Base-by-base conservation (phyloP, 345 rosid species). In the Trapa incisa region DNA sequence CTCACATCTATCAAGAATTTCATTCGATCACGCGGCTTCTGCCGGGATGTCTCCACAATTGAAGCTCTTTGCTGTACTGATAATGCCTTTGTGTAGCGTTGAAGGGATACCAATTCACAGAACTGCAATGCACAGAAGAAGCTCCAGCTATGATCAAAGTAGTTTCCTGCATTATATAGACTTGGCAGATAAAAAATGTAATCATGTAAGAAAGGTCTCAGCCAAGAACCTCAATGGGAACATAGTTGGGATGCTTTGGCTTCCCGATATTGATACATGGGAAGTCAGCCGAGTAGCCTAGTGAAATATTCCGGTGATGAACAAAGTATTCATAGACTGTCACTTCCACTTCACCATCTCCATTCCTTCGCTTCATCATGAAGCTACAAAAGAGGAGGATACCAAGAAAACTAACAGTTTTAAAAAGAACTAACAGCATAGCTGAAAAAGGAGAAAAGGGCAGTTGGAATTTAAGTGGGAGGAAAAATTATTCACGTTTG, bases 221-320 rank as follows among this genome's bases (percentile, higher is more conserved):
- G 37, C 11, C 54, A 47, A 41, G 33, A 67, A 88, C 97, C 94
- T 90, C 97, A 15, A 88, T 17, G 36, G 98, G 97, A 75, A 88
- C 70, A 74, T 80, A 90, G 36, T 86, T 85, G 0, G 98, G 98
- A 37, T 91, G 83, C 69, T 90, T 88, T 29, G 97, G 89, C 76
- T 88, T 93, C 37, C 98, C 98, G 65, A 93, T 97, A 78, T 93
- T 88, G n/a, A 93, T 83, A 75, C 98, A 90, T 5, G 96, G 98
- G 1, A 90, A 71, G 67, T 80, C 87, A 17, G 70, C 89, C 53
- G 96, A 90, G 71, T 84, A 83, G 0, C 69, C 74, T 80, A 93
- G 62, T 7, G 70, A 77, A 11, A 93, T 83, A 0, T 78, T 69
- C 52, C 89, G 87, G 64, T 82, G 71, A 62, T 74, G 84, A 5